These are phyloP conservation scores for Cryptococcus jaspeensis DNA, from an alignment of 1,284 basidiomycete genomes.

Conservation along the genomic window DNA sequence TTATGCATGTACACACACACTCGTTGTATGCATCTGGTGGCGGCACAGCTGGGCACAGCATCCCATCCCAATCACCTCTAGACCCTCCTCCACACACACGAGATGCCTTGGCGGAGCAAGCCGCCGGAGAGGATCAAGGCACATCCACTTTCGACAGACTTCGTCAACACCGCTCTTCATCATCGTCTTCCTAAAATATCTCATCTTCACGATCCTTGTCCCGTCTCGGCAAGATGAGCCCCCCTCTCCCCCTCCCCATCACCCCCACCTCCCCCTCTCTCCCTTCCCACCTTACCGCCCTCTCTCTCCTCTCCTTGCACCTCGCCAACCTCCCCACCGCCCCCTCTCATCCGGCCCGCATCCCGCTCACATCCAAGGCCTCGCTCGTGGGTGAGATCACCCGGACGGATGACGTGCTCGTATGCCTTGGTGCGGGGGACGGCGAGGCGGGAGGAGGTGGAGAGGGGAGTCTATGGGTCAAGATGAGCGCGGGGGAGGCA, in stretches of 20 bases:
- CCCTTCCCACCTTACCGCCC: conserved; percentile 27
- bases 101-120: not conserved
- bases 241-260: conserved; percentile 25
- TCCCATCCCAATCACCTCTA: too few relatives aligned
- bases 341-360: conserved; percentile 27
- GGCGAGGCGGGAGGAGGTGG: not conserved
- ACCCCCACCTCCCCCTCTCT: conserved; percentile 27
- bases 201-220: not conserved
- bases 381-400: conserved; percentile 32
- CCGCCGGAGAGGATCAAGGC: too few relatives aligned
- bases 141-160: not conserved
- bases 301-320: conserved; percentile 31
- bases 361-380: conserved; percentile 41
- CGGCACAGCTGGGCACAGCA: too few relatives aligned
- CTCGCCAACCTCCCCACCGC: conserved; percentile 22
- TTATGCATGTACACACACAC: too few relatives aligned
- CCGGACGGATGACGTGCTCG: conserved; percentile 38
- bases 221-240: not conserved
- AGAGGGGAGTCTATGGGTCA: conserved; percentile 34
- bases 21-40: too few relatives aligned
- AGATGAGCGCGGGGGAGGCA: conserved; percentile 44
- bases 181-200: not conserved
- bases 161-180: not conserved
- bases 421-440: conserved; percentile 26
- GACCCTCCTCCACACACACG: too few relatives aligned